Evolutionary conservation across 2,329 filamentous ascomycete species (phyloP), one percentile per base, ranked within the genome.

Genomic region (Corniculantispora saksenae): DNA sequence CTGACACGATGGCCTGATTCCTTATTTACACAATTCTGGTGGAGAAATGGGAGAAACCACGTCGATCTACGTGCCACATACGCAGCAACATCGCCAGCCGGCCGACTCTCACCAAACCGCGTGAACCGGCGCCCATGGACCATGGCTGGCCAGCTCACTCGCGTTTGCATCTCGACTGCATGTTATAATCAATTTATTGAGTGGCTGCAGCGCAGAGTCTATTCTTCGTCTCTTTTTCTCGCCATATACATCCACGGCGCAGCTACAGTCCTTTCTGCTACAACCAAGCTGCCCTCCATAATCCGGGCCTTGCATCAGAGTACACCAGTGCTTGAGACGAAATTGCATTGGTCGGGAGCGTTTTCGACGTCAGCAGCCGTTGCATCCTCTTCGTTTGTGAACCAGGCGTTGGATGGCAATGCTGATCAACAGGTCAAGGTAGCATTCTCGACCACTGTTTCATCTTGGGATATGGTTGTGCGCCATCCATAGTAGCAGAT

Each of bases 351-450:
- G 29, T 19, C 29, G 40, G 25, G 53, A 13, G 19, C 7, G 15
- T 38, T 13, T 56, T 56, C 13, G 32, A 40, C 17, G 53, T 32
- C 29, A 56, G 40, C 12, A 6, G 38, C 12, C 40, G 38, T 56
- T 29, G 27, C 25, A 27, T 35, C 13, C 19, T 54, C n/a, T n/a
- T n/a, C n/a, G 13, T 9, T 35, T 13, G 35, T 54, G 51, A 55
- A 17, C 29, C 27, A 55, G 29, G 51, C 51, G n/a, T 13, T 55
- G 21, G 17, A 21, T 35, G 9, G 10, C 35, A 12, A 21, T 76
- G 74, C 56, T 72, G 47, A 45, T 56, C 51, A 40, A n/a, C 32
- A 19, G 25, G 19, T 67, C 60, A n/a, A 77, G 72, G 58, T 72
- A 25, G 50, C 19, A 21, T 47, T 48, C 32, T 35, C 55, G 55